Evolutionary conservation across 495 filamentous ascomycete species (phyloP).

Genomic region (Hypoxylon trugodes): DNA sequence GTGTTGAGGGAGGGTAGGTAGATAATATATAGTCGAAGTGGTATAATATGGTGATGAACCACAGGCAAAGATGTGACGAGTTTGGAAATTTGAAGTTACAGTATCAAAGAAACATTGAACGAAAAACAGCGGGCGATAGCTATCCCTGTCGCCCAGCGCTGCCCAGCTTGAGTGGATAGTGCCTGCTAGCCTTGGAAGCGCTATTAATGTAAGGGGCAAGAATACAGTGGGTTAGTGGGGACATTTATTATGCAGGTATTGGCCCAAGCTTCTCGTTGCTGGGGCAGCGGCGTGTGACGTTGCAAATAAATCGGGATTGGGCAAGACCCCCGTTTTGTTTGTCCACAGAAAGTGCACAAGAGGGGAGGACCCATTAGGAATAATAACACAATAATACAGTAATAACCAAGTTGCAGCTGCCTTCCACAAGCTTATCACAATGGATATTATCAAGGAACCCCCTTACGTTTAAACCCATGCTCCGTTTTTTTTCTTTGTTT

Average conservation of each 20-base stretch:
- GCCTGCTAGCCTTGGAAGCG: no score
- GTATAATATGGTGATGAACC: slow-evolving; percentile 17
- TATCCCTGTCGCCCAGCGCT: not conserved
- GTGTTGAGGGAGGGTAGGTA: slow-evolving; percentile 6
- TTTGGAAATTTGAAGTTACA: slow-evolving; percentile 9
- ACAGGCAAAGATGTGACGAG: slow-evolving; percentile 9
- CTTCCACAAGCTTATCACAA: slow-evolving; percentile 13
- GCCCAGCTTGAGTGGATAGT: not conserved
- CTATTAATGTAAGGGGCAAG: no score
- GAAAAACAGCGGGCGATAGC: not conserved
- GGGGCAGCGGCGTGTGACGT: slow-evolving; percentile 36
- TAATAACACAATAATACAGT: slow-evolving; percentile 8
- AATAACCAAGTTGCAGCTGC: not conserved
- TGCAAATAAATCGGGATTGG: slow-evolving; percentile 42
- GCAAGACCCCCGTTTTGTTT: slow-evolving; percentile 37
- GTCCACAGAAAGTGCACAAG: slow-evolving; percentile 24
- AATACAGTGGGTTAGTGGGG: no score
- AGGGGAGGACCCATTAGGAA: slow-evolving; percentile 19
- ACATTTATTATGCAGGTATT: no score
- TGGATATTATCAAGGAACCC: slow-evolving; percentile 29
- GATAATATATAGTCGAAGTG: not conserved
- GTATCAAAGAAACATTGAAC: not conserved
- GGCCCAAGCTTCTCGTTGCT: slow-evolving; percentile 35
- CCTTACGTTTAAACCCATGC: slow-evolving; percentile 26
- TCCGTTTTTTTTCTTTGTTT: slow-evolving; percentile 39